Percentiles rank a stretch among this genome's conserved stretches.
These are phyloP conservation scores for Ustulina deusta DNA, from an alignment of 2,329 filamentous ascomycete species.

Conservation along the genomic window DNA sequence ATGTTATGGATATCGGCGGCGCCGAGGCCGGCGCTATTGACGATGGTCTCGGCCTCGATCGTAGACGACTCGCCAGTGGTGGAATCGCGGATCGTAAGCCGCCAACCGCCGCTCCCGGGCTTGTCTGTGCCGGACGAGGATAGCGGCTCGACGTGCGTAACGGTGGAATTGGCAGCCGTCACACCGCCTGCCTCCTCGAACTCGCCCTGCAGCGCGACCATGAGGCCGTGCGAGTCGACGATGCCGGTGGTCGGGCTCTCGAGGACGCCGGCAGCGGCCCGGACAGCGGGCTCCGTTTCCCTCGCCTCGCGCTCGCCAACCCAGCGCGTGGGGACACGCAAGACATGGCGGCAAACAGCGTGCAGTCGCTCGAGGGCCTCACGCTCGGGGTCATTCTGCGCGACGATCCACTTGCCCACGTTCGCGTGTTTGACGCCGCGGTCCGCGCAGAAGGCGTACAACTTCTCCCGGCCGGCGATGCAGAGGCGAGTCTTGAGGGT, in stretches of 20 bases:
- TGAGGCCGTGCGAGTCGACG: constrained; percentile 85
- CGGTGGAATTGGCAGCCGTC: constrained; percentile 75
- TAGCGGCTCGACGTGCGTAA: constrained; percentile 69
- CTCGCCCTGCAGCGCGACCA: constrained; percentile 81
- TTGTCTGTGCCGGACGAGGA: constrained; percentile 16
- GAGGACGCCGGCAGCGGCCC: constrained; percentile 78
- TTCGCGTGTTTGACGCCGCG: constrained; percentile 77
- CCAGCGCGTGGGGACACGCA: constrained; percentile 77
- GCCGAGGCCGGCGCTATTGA: constrained; percentile 88
- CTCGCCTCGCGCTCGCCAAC: constrained; percentile 72
- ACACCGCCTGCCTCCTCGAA: constrained; percentile 84
- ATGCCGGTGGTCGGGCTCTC: constrained; percentile 90
- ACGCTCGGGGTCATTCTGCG: constrained; percentile 79
- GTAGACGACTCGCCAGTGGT: constrained; percentile 59
- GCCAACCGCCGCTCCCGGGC: constrained; percentile 73
- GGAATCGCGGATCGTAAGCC: constrained; percentile 67
- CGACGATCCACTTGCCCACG: constrained; percentile 94
- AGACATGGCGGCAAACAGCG: constrained; percentile 56
- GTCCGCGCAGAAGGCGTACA: constrained; percentile 81
- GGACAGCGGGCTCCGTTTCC: constrained; percentile 78
- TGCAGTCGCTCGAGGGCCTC: constrained; percentile 68
- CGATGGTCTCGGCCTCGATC: constrained; percentile 79
- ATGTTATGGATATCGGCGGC: constrained; percentile 79
- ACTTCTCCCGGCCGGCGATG: constrained; percentile 77
- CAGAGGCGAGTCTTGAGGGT: constrained; percentile 89